Base-by-base conservation (phyloP, 805 yeast species). In the Lachancea meyersii region DNA sequence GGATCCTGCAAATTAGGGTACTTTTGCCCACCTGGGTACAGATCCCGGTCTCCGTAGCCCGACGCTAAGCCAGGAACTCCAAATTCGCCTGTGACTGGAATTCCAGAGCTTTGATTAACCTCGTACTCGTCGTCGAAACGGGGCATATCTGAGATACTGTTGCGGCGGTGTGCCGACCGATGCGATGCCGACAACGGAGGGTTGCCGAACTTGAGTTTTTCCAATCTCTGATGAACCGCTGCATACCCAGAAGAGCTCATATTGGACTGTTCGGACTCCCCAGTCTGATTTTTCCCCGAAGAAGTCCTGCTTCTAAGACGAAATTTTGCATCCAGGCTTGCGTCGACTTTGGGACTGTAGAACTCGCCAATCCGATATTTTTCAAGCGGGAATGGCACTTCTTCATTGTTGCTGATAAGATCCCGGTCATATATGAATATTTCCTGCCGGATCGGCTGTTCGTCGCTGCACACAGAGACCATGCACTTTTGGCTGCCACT, bases 61-160 rank as follows among this genome's bases (percentile, higher is more conserved):
- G 34, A 36, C 11, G 41, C 48, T 24, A 46, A 22, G 10, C 48
- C 48, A 10, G 48, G 48, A 7, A 46, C 46, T 6, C 48, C 48
- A 34, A 45, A 45, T 32, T 37, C 43, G 17, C 48, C 48, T 19
- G 45, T 40, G 11, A 31, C 40, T 7, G 46, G 44, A 3, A 39
- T 43, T 11, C 48, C 48, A 8, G 44, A 41, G 20, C 58, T 36
- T 21, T 32, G 42, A 26, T 36, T 53, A n/a, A 57, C 41, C 28
- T 62, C 55, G 38, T 60, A 60, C 32, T 63, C 67, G 46, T 64
- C 68, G 22, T 61, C 66, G 43, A 61, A 63, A 1, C 55, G 52
- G 3, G 67, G 67, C 52, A 63, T 58, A 39, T 55, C 65, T 32
- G 51, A 30, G 19, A 28, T 38, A 13, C 28, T 22, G 14, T 31